Evolutionary conservation across 1,284 basidiomycete genomes (phyloP).

Genomic region (Ustilago loliicola): DNA sequence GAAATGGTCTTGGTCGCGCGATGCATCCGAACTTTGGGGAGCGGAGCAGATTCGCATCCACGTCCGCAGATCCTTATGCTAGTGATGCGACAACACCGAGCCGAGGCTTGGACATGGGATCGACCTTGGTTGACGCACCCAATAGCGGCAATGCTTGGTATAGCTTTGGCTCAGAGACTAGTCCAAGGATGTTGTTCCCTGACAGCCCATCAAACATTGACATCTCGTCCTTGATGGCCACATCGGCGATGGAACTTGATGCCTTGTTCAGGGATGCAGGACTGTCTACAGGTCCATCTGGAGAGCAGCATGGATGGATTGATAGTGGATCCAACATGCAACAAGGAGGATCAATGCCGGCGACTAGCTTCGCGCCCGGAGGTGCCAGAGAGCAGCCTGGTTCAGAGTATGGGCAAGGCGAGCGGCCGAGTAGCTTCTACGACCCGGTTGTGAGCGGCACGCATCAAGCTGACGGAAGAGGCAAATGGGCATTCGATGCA

Average conservation of each 20-base stretch:
- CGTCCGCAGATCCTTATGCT: conserved; percentile 20
- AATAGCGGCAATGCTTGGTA: conserved; percentile 25
- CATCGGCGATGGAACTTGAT: conserved; percentile 55
- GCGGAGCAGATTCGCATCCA: conserved; percentile 8
- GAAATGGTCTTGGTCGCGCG: not conserved
- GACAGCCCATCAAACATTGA: conserved; percentile 53
- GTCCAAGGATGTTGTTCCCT: conserved; percentile 37
- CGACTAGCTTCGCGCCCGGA: conserved; percentile 1
- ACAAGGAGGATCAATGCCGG: not conserved
- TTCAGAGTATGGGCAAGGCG: conserved; percentile 11
- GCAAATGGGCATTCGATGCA: conserved; percentile 17
- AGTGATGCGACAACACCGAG: conserved; percentile 38
- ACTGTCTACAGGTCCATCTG: conserved; percentile 31
- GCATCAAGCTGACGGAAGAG: conserved; percentile 5
- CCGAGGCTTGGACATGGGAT: conserved; percentile 31
- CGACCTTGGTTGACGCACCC: conserved; percentile 12
- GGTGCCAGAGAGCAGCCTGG: conserved; percentile 12
- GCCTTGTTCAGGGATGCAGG: conserved; percentile 47
- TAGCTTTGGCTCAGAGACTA: conserved; percentile 24
- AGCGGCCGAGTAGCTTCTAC: conserved; percentile 18
- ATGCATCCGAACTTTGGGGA: conserved; percentile 7
- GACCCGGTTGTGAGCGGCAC: conserved; percentile 11
- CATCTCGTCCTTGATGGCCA: conserved; percentile 49
- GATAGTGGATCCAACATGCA: conserved; percentile 1
- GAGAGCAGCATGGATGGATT: conserved; percentile 32